phyloP scores from a whole-genome alignment of 768 basidiomycete genomes.

The Naganishia kalamii region DNA sequence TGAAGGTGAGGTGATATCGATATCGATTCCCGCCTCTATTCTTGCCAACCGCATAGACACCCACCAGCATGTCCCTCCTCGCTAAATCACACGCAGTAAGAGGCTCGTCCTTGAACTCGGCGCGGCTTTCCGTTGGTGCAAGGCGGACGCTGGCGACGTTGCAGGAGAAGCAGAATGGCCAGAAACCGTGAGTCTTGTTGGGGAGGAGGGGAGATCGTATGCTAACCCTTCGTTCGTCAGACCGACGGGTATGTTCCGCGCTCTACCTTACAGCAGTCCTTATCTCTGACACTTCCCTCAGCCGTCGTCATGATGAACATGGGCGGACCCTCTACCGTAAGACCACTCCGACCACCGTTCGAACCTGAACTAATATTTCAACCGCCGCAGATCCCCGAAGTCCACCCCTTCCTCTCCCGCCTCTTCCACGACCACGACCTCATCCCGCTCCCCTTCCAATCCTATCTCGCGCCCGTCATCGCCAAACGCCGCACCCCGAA shows the following conservation, averaged over 20 bases:
- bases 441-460: slow-evolving; percentile 91
- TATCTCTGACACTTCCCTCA: slow-evolving; percentile 28
- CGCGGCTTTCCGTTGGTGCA: not conserved
- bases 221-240: not conserved
- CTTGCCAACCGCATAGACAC: too few relatives aligned
- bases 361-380: slow-evolving; percentile 1
- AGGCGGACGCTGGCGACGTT: not conserved
- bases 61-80: not conserved
- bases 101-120: not conserved
- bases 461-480: slow-evolving; percentile 75
- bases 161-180: not conserved
- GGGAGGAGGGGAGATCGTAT: too few relatives aligned
- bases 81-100: not conserved
- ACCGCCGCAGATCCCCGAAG: slow-evolving; percentile 69
- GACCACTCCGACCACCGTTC: slow-evolving; percentile 26
- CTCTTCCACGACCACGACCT: slow-evolving; percentile 88
- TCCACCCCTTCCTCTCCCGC: slow-evolving; percentile 82
- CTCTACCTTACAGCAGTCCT: too few relatives aligned
- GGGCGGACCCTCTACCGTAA: slow-evolving; percentile 90
- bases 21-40: too few relatives aligned
- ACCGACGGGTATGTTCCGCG: not conserved
- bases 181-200: not conserved
- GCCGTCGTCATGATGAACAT: slow-evolving; percentile 98
- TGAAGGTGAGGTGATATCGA: too few relatives aligned
- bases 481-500: slow-evolving; percentile 81